Evolutionary conservation across 1,284 basidiomycete species (phyloP), one percentile per base, ranked within the genome.

Genomic region (Vanrija sp.): DNA sequence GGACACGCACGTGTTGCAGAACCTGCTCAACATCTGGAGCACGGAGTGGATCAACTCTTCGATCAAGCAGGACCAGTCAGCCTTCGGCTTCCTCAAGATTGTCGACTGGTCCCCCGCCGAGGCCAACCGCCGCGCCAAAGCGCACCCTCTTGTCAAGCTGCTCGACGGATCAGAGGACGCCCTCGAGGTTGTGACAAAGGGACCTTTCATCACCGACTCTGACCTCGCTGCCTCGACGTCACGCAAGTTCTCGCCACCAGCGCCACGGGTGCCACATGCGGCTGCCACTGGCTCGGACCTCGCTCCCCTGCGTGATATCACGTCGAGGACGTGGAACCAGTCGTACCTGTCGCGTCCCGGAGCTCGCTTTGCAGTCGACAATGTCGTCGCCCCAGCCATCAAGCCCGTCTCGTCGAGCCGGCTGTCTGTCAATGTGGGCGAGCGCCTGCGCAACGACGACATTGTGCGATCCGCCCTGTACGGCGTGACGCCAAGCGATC

Each of bases 1-100:
- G 24, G 84, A 86, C 56, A 84, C 80, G 20, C 79, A 83, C 52
- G 82, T 84, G 53, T 69, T 93, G 47, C 77, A 80, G 54, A 87
- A 84, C 59, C 77, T 95, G 59, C 84, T 94, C 78, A 94, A 88
- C 69, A 94, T 98, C 54, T 98, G 96, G 95, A 82, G 85, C 0
- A 81, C 86, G 0, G 86, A 89, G 57, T 84, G 87, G 81, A 85
- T 97, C 45, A 79, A 86, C 61, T 78, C 77, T 41, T 89, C 89
- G n/a, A 68, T 88, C 31, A 80, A 83, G 46, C 77, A 84, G 49
- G 79, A 83, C 61, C 75, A 67, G 23, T 78, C 76, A 19, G 51
- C 75, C 0, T 97, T 92, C 67, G 84, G 86, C 1, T 93, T 94
- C 72, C 77, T 94, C 57, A 84, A 83, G 44, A 78, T 95, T 49